Evolutionary conservation across 306 rosid genomes (phyloP).

Genomic region (Begonia masoniana): DNA sequence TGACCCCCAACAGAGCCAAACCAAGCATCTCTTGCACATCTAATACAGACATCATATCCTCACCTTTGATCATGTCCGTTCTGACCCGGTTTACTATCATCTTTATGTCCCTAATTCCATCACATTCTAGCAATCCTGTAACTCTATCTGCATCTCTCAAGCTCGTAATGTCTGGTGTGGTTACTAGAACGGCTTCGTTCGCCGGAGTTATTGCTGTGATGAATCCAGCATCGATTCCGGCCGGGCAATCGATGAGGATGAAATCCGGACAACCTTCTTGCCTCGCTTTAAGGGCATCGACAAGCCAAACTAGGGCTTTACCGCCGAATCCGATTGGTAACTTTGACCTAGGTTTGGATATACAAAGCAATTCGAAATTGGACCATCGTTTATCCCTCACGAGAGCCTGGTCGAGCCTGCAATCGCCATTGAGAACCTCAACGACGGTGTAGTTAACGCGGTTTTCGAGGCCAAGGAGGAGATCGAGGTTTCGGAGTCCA

Average conservation of each 20-base stretch:
- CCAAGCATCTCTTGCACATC: slow-evolving; percentile 98
- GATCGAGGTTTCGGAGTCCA: slow-evolving; percentile 96
- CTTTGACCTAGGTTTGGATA: slow-evolving; percentile 84
- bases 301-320: slow-evolving; percentile 82
- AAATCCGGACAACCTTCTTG: slow-evolving; percentile 62
- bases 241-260: slow-evolving; percentile 83
- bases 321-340: slow-evolving; percentile 88
- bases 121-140: slow-evolving; percentile 80
- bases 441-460: slow-evolving; percentile 91
- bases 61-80: slow-evolving; percentile 92
- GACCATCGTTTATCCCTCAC: slow-evolving; percentile 97
- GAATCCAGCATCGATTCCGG: slow-evolving; percentile 94
- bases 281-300: slow-evolving; percentile 71
- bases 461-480: slow-evolving; percentile 86
- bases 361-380: slow-evolving; percentile 83
- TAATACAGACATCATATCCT: slow-evolving; percentile 95
- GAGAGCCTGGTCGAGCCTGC: slow-evolving; percentile 87
- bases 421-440: slow-evolving; percentile 93
- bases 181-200: slow-evolving; percentile 74
- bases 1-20: slow-evolving; percentile 67
- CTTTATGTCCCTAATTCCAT: slow-evolving; percentile 91
- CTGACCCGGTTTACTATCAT: slow-evolving; percentile 93
- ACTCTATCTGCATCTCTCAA: slow-evolving; percentile 91
- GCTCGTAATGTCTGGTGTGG: slow-evolving; percentile 86
- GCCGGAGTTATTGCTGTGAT: slow-evolving; percentile 96